Evolutionary conservation across 768 basidiomycete species (phyloP), one percentile per base, ranked within the genome.

Genomic region (Leccinum variicolor): DNA sequence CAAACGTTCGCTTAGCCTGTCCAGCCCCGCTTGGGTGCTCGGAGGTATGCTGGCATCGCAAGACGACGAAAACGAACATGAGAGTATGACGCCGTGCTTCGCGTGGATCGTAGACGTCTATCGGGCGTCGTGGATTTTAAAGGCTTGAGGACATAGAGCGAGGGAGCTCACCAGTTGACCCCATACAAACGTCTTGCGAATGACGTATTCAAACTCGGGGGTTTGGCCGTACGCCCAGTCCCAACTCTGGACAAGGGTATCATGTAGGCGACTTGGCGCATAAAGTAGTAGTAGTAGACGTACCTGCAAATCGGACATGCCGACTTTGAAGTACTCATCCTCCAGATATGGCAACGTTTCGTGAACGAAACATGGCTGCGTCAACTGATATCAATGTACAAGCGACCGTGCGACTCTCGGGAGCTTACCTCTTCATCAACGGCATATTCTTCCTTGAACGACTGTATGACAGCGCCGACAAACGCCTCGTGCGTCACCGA

Each of bases 171-270:
- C 84, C 26, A 79, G 70, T 31, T 72, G 65, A 10, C 83, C 85
- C 83, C 84, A 84, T 4, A 66, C 48, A 59, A 87, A 86, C n/a
- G 68, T 55, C 25, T 68, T 66, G 4, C 64, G 52, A 13, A 83
- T 47, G 3, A 76, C 76, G 65, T 92, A 90, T 7, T 84, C 87
- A 69, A 99, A 98, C 67, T 96, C 90, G 43, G 95, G 94, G 0
- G 95, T 96, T 67, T 95, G 91, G 0, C 95, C 96, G 65, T 85
- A 97, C 14, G 82, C 77, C 94, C 95, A 98, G 21, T 92, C 82
- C 97, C 97, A 98, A 33, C 81, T 86, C 94, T 95, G 64, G 21
- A 53, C 25, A n/a, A 28, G 50, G 17, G 11, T 0, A 45, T 63
- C 23, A 51, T 31, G n/a, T 15, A 13, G 29, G 17, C 1, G 46